Evolutionary conservation across 805 yeast species (phyloP), one percentile per base, ranked within the genome.

Genomic region (Kazachstania kunashirensis): DNA sequence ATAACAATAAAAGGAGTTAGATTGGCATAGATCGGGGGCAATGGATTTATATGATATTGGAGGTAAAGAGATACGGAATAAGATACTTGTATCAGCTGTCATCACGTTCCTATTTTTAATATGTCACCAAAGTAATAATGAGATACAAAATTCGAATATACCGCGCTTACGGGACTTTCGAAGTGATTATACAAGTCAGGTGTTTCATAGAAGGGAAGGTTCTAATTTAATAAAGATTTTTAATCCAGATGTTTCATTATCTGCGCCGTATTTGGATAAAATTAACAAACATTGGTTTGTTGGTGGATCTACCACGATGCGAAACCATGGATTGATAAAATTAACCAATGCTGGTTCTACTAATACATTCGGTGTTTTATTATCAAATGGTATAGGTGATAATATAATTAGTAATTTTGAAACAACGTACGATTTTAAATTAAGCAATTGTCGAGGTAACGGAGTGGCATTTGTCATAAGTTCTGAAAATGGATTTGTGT

Each of bases 381-480:
- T 56, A 16, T 56, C 61, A 14, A 56, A 55, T 39, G 60, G 59
- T 3, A 38, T 54, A 24, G 61, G 61, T 16, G 61, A 56, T 36
- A 55, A 53, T 39, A 45, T 40, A n/a, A 52, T 56, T 15, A 49
- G 55, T 45, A 55, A 56, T 40, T 55, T 55, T 35, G 61, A 56
- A 40, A 43, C 44, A 7, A 40, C 39, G 5, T 46, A 48, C 7
- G 43, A 41, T 18, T 50, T 56, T 33, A 47, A 40, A 14, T 35
- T 42, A n/a, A 21, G 28, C 6, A 25, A 26, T 20, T 23, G 32
- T 20, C 30, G 12, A 31, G 56, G 56, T n/a, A 55, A 56, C 39
- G 61, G 61, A 5, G 37, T 56, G 37, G 47, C 44, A 5, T 39
- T 56, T 25, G 44, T 48, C 24, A 42, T 56, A 2, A 42, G 55